Percentiles rank a stretch among this genome's conserved stretches.
Evolutionary conservation across 768 basidiomycete species (phyloP).

Genomic region (Dacryopinax spathularia): DNA sequence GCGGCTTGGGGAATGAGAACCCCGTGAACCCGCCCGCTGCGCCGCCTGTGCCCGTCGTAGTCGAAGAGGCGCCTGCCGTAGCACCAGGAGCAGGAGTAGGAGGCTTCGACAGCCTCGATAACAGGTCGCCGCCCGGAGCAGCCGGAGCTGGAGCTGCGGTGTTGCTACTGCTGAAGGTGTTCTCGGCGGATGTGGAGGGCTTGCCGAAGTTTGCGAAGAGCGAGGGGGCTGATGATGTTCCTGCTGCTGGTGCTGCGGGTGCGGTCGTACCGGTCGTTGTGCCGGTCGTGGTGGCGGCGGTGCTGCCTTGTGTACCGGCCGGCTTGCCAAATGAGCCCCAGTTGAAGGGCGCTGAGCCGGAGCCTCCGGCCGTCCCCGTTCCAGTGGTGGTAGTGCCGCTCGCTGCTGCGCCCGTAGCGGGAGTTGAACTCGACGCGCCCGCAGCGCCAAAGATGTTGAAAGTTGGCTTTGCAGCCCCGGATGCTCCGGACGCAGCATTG

Average conservation of each 20-base stretch:
- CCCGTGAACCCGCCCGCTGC: not conserved
- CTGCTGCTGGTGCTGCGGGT: not conserved
- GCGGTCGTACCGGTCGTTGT: no score
- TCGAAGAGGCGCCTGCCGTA: constrained; percentile 10
- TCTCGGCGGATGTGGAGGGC: no score
- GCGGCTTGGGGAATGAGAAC: not conserved
- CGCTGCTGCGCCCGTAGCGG: not conserved
- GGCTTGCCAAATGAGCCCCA: not conserved
- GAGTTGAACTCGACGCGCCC: not conserved
- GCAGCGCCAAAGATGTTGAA: not conserved
- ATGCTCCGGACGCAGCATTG: no score
- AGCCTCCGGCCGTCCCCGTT: not conserved
- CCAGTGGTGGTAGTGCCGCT: not conserved
- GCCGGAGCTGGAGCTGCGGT: no score
- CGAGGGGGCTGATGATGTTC: not conserved
- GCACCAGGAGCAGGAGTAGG: constrained; percentile 13
- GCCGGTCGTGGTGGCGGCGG: not conserved
- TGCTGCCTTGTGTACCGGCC: not conserved
- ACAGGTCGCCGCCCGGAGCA: not conserved
- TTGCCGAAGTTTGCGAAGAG: not conserved
- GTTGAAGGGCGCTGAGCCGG: not conserved
- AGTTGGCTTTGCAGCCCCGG: no score
- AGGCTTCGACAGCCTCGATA: not conserved
- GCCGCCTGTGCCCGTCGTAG: constrained; percentile 3
- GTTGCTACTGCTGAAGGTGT: no score